Conservation (phyloP, 2,329 filamentous ascomycete genomes). For the Apiospora aurea region DNA sequence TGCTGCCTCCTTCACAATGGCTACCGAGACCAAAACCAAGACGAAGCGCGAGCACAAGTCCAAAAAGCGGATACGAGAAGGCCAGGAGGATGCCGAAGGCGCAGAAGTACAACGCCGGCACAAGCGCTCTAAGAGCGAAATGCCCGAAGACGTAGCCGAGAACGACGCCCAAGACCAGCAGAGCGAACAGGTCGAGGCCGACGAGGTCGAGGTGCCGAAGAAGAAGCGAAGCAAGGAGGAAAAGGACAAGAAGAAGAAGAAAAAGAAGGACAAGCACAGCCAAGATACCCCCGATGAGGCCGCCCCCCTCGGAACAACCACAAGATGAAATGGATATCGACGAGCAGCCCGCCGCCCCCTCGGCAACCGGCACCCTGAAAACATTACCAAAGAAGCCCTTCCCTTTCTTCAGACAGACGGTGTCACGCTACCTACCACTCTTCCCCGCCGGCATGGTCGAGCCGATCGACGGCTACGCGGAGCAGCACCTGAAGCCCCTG, state of each 20-base stretch:
- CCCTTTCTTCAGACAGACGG: constrained; percentile 80
- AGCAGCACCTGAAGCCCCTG: constrained; percentile 77
- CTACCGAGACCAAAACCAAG: constrained; percentile 9
- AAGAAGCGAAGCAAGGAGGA: constrained; percentile 37
- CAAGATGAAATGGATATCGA: constrained; percentile 51
- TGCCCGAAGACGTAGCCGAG: constrained; percentile 31
- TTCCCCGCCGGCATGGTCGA: constrained; percentile 74
- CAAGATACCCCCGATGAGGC: constrained; percentile 21
- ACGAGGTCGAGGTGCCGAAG: constrained; percentile 8
- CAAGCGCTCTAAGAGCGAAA: constrained; percentile 55
- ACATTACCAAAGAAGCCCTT: constrained; percentile 55
- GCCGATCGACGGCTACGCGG: constrained; percentile 73
- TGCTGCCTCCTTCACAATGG: constrained; percentile 5
- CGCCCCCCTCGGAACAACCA: constrained; percentile 33
- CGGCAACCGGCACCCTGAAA: constrained; percentile 46
- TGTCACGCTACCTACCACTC: constrained; percentile 81
- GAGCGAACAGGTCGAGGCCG: constrained; percentile 34
- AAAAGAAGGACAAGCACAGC: constrained; percentile 28
- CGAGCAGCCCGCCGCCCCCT: constrained; percentile 33
- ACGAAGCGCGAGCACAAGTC: constrained; percentile 24
- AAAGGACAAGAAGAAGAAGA: constrained; percentile 33
- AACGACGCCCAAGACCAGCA: too few relatives aligned
- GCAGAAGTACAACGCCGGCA: constrained; percentile 50
- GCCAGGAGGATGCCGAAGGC: constrained; percentile 16
- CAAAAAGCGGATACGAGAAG: constrained; percentile 24